Conservation (phyloP, 2,329 filamentous ascomycete genomes). For the Colletotrichum neosansevieriae region DNA sequence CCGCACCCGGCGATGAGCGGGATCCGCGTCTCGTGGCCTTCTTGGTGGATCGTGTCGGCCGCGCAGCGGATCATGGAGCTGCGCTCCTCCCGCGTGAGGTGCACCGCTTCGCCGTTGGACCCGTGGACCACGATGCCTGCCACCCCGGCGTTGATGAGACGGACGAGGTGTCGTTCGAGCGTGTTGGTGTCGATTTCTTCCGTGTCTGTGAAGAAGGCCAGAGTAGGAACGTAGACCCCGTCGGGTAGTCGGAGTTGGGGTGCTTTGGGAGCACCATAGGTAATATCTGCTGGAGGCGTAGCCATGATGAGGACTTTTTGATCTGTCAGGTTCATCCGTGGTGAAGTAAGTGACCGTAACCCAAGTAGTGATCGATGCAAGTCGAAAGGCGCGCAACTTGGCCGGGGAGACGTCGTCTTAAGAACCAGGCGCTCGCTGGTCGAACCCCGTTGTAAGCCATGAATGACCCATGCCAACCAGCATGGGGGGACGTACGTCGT, state of each 20-base stretch:
- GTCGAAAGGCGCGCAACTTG: too few relatives aligned
- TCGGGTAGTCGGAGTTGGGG: slow-evolving; percentile 22
- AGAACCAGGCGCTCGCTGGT: too few relatives aligned
- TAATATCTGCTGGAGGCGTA: not conserved
- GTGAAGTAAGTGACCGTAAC: too few relatives aligned
- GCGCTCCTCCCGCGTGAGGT: slow-evolving; percentile 77
- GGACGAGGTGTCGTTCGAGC: slow-evolving; percentile 50
- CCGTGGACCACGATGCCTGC: slow-evolving; percentile 77
- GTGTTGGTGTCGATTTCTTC: slow-evolving; percentile 50
- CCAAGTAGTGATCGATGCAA: too few relatives aligned
- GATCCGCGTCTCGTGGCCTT: slow-evolving; percentile 72
- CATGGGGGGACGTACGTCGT: not conserved
- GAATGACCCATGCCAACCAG: too few relatives aligned
- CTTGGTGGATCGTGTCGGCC: slow-evolving; percentile 72
- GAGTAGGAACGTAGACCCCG: slow-evolving; percentile 54
- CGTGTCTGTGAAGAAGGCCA: slow-evolving; percentile 52
- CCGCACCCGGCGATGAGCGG: slow-evolving; percentile 79
- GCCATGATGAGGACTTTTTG: not conserved
- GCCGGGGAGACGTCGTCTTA: too few relatives aligned
- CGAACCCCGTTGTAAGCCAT: too few relatives aligned
- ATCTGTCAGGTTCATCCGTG: not conserved
- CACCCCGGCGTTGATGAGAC: slow-evolving; percentile 67
- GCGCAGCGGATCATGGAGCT: slow-evolving; percentile 76
- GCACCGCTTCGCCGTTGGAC: slow-evolving; percentile 80
- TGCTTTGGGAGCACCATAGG: slow-evolving; percentile 32